Evolutionary conservation across 106 monocot genomes (phyloP).

Genomic region (Dioscorea alata): DNA sequence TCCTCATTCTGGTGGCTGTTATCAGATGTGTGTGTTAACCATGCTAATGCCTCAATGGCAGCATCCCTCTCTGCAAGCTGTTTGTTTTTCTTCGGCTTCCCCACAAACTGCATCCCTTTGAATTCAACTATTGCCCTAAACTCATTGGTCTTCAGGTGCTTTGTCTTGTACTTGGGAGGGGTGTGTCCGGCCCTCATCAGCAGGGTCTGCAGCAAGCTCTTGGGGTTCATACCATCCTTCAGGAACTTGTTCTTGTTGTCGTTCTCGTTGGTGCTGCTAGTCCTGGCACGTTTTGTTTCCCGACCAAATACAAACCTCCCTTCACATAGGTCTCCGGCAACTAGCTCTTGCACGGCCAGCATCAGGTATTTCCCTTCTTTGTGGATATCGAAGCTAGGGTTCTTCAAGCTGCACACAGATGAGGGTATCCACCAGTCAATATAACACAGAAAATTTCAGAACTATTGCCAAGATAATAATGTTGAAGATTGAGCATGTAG

Average conservation of each 20-base stretch:
- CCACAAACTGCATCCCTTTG: conserved; percentile 99
- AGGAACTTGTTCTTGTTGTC: conserved; percentile 31
- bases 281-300: conserved; percentile 39
- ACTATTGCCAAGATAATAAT: too few species aligned
- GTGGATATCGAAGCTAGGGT: conserved; percentile 76
- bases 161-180: conserved; percentile 91
- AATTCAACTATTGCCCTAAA: conserved; percentile 90
- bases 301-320: conserved; percentile 96
- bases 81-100: conserved; percentile 98
- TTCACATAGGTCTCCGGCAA: conserved; percentile 84
- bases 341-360: conserved; percentile 79
- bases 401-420: conserved; percentile 61
- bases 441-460: too few species aligned
- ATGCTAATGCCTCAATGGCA: conserved; percentile 85
- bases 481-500: too few species aligned
- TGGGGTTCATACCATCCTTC: conserved; percentile 76
- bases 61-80: conserved; percentile 95
- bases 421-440: neutral
- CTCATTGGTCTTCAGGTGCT: conserved; percentile 97
- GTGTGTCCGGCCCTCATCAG: conserved; percentile 93
- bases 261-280: conserved; percentile 1
- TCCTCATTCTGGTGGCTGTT: conserved; percentile 27
- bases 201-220: conserved; percentile 82
- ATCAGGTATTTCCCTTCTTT: conserved; percentile 87
- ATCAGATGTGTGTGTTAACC: conserved; percentile 86